Evolutionary conservation across 805 yeast species (phyloP).

Genomic region (Isabelozyma rhagii): DNA sequence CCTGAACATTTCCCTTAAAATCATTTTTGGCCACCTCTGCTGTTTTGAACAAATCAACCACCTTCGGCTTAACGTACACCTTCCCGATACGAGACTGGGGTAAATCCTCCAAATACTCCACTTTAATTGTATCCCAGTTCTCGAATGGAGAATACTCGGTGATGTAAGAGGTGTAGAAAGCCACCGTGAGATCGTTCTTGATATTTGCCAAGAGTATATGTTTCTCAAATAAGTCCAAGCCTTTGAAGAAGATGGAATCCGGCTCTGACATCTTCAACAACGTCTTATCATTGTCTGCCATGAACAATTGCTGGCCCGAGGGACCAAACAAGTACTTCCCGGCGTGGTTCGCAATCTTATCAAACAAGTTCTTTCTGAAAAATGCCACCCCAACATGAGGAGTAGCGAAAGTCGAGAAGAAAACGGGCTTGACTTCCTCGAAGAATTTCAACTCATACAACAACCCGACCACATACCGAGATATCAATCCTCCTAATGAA

Average conservation of each 20-base stretch:
- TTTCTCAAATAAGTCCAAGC: slow-evolving; percentile 54
- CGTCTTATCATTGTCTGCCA: slow-evolving; percentile 39
- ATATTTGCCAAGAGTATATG: slow-evolving; percentile 69
- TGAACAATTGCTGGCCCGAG: slow-evolving; percentile 34
- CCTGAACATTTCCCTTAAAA: slow-evolving; percentile 26
- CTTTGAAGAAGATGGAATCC: slow-evolving; percentile 47
- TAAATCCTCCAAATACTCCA: slow-evolving; percentile 45
- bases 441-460: slow-evolving; percentile 33
- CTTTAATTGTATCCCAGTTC: slow-evolving; percentile 44
- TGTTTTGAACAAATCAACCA: slow-evolving; percentile 49
- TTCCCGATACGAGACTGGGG: slow-evolving; percentile 41
- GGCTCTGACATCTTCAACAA: slow-evolving; percentile 55
- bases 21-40: slow-evolving; percentile 2
- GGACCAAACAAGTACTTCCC: slow-evolving; percentile 36
- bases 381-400: slow-evolving; percentile 44
- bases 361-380: slow-evolving; percentile 30
- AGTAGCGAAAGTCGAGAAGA: slow-evolving; percentile 42
- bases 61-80: slow-evolving; percentile 39
- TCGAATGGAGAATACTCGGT: slow-evolving; percentile 74
- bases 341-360: slow-evolving; percentile 25
- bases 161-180: slow-evolving; percentile 80
- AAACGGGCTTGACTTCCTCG: slow-evolving; percentile 31
- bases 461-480: slow-evolving; percentile 74
- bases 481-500: slow-evolving; percentile 83
- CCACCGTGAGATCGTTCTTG: slow-evolving; percentile 80